Percentiles rank a stretch among this genome's conserved stretches.
Conservation (phyloP, 2,329 filamentous ascomycete genomes). For the Tolypocladium cylindrosporum region DNA sequence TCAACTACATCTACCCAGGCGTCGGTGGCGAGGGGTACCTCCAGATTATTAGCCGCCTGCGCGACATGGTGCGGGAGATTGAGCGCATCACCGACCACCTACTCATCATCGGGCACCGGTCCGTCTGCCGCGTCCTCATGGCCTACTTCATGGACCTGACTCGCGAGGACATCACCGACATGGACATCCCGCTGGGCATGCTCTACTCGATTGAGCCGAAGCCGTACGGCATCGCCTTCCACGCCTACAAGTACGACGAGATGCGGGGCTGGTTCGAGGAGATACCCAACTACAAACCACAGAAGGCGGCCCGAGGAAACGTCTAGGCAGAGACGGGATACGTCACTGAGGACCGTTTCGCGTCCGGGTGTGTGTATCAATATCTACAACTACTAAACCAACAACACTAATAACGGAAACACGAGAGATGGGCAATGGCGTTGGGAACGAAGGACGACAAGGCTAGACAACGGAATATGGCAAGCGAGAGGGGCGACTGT, state of each 20-base stretch:
- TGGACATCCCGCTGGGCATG: conserved; percentile 89
- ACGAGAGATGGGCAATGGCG: neutral
- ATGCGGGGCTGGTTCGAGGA: conserved; percentile 72
- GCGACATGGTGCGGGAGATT: conserved; percentile 91
- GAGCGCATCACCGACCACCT: conserved; percentile 96
- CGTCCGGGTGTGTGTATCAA: neutral
- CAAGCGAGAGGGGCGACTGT: neutral
- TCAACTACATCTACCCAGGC: conserved; percentile 93
- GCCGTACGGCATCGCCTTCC: conserved; percentile 95
- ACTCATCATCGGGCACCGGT: conserved; percentile 84
- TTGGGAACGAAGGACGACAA: neutral
- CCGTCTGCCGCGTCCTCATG: conserved; percentile 82
- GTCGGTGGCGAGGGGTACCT: conserved; percentile 94
- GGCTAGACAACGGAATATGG: neutral
- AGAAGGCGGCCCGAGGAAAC: conserved; percentile 30
- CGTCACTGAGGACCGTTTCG: neutral
- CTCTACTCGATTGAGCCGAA: conserved; percentile 94
- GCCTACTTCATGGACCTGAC: conserved; percentile 95
- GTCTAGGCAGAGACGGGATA: conserved; percentile 8
- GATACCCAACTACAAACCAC: conserved; percentile 72
- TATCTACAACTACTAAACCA: neutral
- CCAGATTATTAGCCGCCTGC: conserved; percentile 89
- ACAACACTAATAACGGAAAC: neutral
- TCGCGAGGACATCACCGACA: conserved; percentile 81
- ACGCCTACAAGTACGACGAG: conserved; percentile 85